A percentile compares a stretch with the other conserved stretches of the same genome.
phyloP scores from a whole-genome alignment of 495 filamentous ascomycete genomes.

The Penicillium longicatenatum region DNA sequence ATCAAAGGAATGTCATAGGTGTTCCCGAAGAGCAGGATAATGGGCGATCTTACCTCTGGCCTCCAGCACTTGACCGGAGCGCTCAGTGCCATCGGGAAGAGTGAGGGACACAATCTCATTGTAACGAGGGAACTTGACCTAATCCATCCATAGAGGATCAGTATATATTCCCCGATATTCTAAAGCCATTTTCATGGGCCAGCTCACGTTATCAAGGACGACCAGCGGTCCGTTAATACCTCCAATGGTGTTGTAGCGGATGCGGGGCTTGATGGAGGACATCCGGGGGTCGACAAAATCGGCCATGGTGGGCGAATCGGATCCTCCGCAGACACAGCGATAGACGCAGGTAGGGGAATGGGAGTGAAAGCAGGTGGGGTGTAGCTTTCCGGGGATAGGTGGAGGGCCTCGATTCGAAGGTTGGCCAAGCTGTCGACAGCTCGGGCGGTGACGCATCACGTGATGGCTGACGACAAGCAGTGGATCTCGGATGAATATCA shows the following conservation, averaged over 20 bases:
- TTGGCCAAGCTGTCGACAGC: constrained; percentile 34
- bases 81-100: constrained; percentile 90
- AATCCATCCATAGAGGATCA: constrained; percentile 15
- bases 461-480: constrained; percentile 18
- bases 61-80: constrained; percentile 95
- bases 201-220: constrained; percentile 86
- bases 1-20: neutral
- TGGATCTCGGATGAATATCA: neutral
- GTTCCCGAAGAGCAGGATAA: neutral
- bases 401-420: constrained; percentile 24
- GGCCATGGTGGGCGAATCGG: constrained; percentile 53
- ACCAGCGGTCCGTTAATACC: constrained; percentile 98
- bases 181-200: neutral
- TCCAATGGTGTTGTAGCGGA: constrained; percentile 97
- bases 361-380: constrained; percentile 2
- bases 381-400: constrained; percentile 21
- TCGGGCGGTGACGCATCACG: constrained; percentile 33
- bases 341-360: constrained; percentile 8
- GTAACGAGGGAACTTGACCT: constrained; percentile 97
- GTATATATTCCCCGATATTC: constrained; percentile 5
- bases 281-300: constrained; percentile 73
- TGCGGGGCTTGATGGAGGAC: constrained; percentile 77
- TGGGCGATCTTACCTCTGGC: constrained; percentile 71
- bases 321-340: constrained; percentile 23
- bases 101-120: constrained; percentile 98